A percentile compares a stretch with the other conserved stretches of the same genome.
These are phyloP conservation scores for Alternaria sp. DNA, from an alignment of 2,329 filamentous ascomycete genomes.

Conservation along the genomic window DNA sequence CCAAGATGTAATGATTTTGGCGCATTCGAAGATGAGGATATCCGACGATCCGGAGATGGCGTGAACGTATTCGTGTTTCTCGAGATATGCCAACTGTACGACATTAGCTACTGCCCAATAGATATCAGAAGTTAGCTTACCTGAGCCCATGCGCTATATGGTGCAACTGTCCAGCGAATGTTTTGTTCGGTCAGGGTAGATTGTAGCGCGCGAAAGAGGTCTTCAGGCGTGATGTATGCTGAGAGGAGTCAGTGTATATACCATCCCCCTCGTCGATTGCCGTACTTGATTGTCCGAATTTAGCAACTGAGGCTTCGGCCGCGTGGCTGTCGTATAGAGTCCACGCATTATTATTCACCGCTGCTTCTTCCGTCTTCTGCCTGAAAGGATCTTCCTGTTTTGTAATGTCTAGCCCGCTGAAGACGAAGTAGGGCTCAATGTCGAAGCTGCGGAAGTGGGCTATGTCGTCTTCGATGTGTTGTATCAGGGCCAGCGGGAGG, in stretches of 20 bases:
- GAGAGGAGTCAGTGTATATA: constrained; percentile 25
- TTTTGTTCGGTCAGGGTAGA: constrained; percentile 72
- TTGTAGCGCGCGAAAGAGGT: constrained; percentile 80
- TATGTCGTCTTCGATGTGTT: constrained; percentile 79
- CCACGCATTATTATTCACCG: constrained; percentile 83
- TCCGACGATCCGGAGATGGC: constrained; percentile 86
- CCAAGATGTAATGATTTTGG: constrained; percentile 73
- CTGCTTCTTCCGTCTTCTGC: constrained; percentile 69
- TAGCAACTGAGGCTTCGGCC: constrained; percentile 79
- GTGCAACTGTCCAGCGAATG: constrained; percentile 81
- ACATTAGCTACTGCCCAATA: constrained; percentile 2
- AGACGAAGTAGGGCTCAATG: constrained; percentile 86
- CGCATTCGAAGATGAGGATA: constrained; percentile 83
- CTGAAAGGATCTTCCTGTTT: constrained; percentile 69
- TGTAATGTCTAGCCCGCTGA: constrained; percentile 83
- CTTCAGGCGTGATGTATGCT: constrained; percentile 72
- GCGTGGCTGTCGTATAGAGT: constrained; percentile 81
- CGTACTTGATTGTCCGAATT: constrained; percentile 84
- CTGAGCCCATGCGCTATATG: constrained; percentile 88
- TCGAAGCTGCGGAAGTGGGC: constrained; percentile 73
- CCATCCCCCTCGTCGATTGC: neutral
- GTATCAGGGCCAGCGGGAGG: constrained; percentile 78
- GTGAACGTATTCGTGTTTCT: constrained; percentile 68
- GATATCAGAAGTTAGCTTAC: constrained; percentile 55
- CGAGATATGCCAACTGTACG: constrained; percentile 77